phyloP scores from a whole-genome alignment of 1,284 basidiomycete species.

The Stereum hirsutum region DNA sequence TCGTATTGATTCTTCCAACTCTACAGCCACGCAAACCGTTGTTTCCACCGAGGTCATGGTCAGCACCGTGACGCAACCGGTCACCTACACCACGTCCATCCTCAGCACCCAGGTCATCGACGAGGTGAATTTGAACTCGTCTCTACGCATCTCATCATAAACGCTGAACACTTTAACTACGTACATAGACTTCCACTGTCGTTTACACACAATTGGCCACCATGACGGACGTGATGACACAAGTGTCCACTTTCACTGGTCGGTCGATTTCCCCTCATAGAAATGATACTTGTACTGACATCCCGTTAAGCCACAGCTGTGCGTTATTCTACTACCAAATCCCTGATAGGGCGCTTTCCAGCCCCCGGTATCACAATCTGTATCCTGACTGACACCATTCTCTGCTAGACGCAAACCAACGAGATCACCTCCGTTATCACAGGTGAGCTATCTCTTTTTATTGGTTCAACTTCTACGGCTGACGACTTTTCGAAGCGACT shows the following conservation, averaged over 20 bases:
- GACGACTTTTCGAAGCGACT: constrained; percentile 25
- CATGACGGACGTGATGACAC: constrained; percentile 35
- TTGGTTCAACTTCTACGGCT: constrained; percentile 6
- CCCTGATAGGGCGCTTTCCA: constrained; percentile 9
- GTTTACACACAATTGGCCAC: constrained; percentile 43
- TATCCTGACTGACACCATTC: background rate
- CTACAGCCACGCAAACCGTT: too few species aligned
- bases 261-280: constrained; percentile 17
- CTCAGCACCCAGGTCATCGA: constrained; percentile 51
- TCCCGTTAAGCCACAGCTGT: constrained; percentile 13
- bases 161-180: background rate
- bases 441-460: background rate
- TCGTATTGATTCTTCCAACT: too few species aligned
- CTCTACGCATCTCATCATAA: background rate
- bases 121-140: constrained; percentile 30
- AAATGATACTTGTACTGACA: constrained; percentile 12
- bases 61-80: constrained; percentile 37
- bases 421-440: constrained; percentile 2
- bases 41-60: constrained; percentile 35
- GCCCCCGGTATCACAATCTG: background rate
- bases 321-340: constrained; percentile 10
- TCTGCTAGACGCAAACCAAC: constrained; percentile 9
- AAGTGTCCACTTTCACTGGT: constrained; percentile 15
- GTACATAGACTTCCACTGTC: constrained; percentile 39
- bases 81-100: constrained; percentile 45